Evolutionary conservation across 371 early-diverging fungal species (phyloP).

Genomic region (Mucor velutinosus): DNA sequence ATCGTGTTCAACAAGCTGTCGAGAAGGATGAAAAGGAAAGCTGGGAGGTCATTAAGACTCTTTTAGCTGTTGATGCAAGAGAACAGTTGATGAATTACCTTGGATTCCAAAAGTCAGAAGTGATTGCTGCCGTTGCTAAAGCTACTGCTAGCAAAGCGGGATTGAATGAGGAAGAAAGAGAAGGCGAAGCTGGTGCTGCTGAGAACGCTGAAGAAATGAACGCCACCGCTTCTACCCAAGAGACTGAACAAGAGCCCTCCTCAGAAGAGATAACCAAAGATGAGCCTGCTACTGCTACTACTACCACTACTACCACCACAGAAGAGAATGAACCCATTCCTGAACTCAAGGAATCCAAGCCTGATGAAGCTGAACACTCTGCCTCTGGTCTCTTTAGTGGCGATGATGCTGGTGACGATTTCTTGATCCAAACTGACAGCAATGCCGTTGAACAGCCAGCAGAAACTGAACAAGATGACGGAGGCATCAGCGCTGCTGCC

Average conservation of each 20-base stretch:
- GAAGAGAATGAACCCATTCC: not conserved
- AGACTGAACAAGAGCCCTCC: not conserved
- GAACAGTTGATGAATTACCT: conserved; percentile 84
- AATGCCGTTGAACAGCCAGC: not conserved
- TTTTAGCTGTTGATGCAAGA: conserved; percentile 82
- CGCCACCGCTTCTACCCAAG: conserved; percentile 13
- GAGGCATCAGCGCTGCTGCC: conserved; percentile 7
- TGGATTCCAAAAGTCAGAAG: conserved; percentile 77
- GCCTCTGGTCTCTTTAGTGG: conserved; percentile 40
- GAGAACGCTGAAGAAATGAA: conserved; percentile 5
- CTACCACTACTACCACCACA: not conserved
- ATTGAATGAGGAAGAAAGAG: conserved; percentile 17
- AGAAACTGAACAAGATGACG: conserved; percentile 12
- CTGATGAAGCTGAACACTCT: conserved; percentile 14
- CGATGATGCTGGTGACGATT: conserved; percentile 32
- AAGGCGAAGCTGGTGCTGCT: conserved; percentile 2
- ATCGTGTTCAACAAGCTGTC: conserved; percentile 53
- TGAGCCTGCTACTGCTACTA: conserved; percentile 11
- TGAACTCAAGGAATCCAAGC: conserved; percentile 7
- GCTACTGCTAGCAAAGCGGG: conserved; percentile 31
- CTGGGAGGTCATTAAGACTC: conserved; percentile 85
- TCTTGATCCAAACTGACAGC: conserved; percentile 19
- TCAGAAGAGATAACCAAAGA: conserved; percentile 6
- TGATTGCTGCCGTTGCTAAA: conserved; percentile 53
- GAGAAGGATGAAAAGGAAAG: conserved; percentile 64